A percentile compares a stretch with the other conserved stretches of the same genome.
These are phyloP conservation scores for Cladosporium halotolerans DNA, from an alignment of 2,329 filamentous ascomycete species.

Conservation along the genomic window DNA sequence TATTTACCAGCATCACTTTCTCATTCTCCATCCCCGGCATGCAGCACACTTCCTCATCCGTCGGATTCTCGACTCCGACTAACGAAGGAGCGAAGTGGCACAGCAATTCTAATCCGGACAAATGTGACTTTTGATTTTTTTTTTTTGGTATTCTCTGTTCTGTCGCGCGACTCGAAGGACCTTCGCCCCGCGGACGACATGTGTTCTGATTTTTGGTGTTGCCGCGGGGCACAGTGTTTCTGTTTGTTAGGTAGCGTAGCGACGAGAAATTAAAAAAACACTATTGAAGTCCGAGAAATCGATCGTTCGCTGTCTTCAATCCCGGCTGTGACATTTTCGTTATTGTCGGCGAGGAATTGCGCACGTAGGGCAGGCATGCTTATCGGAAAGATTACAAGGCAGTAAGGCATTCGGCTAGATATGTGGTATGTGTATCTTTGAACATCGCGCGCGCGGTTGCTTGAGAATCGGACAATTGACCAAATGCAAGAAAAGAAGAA, in stretches of 20 bases:
- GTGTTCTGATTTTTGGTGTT: background rate
- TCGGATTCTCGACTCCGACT: too few species aligned
- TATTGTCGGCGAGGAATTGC: too few species aligned
- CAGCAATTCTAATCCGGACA: background rate
- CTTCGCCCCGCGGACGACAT: background rate
- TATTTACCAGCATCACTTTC: background rate
- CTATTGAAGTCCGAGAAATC: background rate
- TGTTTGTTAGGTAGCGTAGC: background rate
- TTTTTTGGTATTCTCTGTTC: background rate
- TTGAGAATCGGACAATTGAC: too few species aligned
- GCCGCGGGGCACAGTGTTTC: background rate
- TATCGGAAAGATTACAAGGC: too few species aligned
- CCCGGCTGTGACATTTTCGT: too few species aligned
- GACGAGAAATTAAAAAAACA: background rate
- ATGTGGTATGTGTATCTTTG: too few species aligned
- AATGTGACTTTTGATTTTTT: background rate
- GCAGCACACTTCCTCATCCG: too few species aligned
- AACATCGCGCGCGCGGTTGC: too few species aligned
- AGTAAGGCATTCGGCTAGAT: too few species aligned
- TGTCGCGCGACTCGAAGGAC: slow-evolving; percentile 7
- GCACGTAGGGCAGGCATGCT: too few species aligned
- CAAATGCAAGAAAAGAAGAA: background rate
- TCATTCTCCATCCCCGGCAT: too few species aligned
- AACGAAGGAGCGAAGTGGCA: background rate
- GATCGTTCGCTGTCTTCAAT: too few species aligned